Percentiles rank a stretch among this genome's conserved stretches.
These are phyloP conservation scores for maize (Zea mays) DNA, from an alignment of 176 grass and related monocot species.

Conservation along the genomic window DNA sequence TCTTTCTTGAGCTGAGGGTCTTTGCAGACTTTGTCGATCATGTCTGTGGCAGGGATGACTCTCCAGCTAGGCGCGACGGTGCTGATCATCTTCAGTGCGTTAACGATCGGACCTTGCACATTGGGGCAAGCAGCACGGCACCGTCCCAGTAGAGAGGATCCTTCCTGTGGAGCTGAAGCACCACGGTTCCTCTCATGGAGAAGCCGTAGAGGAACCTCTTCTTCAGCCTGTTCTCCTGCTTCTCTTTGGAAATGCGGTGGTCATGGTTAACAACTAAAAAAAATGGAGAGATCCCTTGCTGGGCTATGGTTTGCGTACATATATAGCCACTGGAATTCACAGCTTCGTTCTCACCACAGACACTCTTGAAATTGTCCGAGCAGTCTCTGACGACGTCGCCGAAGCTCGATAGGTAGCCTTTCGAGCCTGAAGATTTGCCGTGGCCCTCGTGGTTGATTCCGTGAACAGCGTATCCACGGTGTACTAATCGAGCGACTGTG, in stretches of 20 bases:
- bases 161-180: constrained; percentile 48
- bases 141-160: constrained; percentile 55
- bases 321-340: too few relatives aligned
- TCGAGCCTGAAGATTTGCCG: constrained; percentile 57
- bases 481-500: constrained; percentile 52
- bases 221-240: constrained; percentile 49
- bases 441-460: constrained; percentile 67
- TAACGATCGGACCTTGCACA: constrained; percentile 61
- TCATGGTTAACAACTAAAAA: not conserved
- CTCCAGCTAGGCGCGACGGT: constrained; percentile 58
- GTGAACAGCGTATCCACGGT: constrained; percentile 52
- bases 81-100: constrained; percentile 49
- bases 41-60: constrained; percentile 55
- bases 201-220: constrained; percentile 65
- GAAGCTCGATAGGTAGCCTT: constrained; percentile 63
- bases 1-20: constrained; percentile 49
- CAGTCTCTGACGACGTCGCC: constrained; percentile 57
- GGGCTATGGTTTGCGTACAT: not conserved
- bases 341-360: constrained; percentile 50
- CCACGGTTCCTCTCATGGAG: constrained; percentile 59
- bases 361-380: constrained; percentile 53
- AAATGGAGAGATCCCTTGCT: not conserved
- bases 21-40: constrained; percentile 65
- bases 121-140: constrained; percentile 55
- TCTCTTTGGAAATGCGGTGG: constrained; percentile 33